Evolutionary conservation across 164 flowering plant species (phyloP).

Genomic region (Warburgia ugandensis): DNA sequence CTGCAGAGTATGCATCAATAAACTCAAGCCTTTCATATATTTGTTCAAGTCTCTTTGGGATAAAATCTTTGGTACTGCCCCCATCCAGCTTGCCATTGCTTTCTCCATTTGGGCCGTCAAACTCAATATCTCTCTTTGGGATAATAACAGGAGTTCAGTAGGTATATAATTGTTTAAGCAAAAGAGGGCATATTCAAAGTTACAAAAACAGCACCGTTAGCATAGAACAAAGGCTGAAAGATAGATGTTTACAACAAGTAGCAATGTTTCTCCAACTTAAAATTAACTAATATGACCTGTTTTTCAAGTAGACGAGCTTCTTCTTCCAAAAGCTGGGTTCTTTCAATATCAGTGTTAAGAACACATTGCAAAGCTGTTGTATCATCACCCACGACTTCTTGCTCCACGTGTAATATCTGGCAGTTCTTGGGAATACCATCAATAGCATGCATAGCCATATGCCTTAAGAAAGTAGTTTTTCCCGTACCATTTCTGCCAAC

Average conservation of each 20-base stretch:
- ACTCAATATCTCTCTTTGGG: conserved; percentile 62
- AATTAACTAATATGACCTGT: conserved; percentile 44
- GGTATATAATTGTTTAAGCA: background rate
- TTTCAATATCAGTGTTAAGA: conserved; percentile 79
- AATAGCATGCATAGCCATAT: conserved; percentile 98
- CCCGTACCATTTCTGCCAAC: conserved; percentile 99
- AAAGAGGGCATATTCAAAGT: background rate
- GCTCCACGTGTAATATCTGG: conserved; percentile 97
- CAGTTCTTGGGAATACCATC: conserved; percentile 93
- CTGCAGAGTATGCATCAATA: conserved; percentile 42
- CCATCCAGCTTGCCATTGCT: conserved; percentile 32
- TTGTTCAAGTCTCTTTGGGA: conserved; percentile 62
- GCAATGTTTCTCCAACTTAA: background rate
- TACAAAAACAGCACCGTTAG: background rate
- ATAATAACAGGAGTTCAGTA: conserved; percentile 14
- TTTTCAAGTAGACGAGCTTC: conserved; percentile 61
- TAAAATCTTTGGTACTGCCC: conserved; percentile 40
- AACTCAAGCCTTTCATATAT: conserved; percentile 57
- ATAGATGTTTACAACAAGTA: background rate
- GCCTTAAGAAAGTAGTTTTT: conserved; percentile 90
- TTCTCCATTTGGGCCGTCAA: conserved; percentile 35
- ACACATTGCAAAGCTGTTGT: conserved; percentile 90
- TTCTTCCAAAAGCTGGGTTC: conserved; percentile 80
- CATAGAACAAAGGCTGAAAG: background rate
- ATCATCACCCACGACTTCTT: conserved; percentile 94